These are phyloP conservation scores for Sonneratia caseolaris DNA, from an alignment of 345 rosid genomes.

Conservation along the genomic window DNA sequence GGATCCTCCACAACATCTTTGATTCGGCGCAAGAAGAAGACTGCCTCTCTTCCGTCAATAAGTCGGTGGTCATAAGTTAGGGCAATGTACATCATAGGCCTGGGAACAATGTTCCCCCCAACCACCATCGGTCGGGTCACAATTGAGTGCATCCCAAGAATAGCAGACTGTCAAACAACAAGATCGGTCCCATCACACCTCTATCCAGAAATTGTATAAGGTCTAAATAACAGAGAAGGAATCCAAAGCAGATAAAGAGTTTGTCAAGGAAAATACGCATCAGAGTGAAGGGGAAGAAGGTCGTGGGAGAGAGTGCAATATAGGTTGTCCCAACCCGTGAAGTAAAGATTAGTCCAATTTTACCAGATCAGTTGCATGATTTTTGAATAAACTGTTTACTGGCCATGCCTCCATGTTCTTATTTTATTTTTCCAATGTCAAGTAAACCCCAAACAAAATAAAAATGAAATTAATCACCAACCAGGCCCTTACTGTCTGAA, in stretches of 20 bases:
- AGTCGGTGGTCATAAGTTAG: slow-evolving; percentile 74
- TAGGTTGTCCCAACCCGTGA: background rate
- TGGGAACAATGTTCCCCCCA: slow-evolving; percentile 42
- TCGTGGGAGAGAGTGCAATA: background rate
- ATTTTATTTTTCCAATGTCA: background rate
- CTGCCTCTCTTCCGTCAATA: slow-evolving; percentile 90
- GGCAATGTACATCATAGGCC: slow-evolving; percentile 89
- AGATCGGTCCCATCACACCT: slow-evolving; percentile 17
- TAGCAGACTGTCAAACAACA: slow-evolving; percentile 51
- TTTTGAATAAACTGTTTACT: background rate
- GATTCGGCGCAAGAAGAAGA: slow-evolving; percentile 72
- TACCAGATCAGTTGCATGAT: background rate
- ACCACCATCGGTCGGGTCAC: slow-evolving; percentile 80
- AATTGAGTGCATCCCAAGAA: slow-evolving; percentile 79
- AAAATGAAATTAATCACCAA: background rate
- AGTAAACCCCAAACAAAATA: background rate
- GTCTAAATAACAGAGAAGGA: background rate
- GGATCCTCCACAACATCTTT: slow-evolving; percentile 87
- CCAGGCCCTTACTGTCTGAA: background rate
- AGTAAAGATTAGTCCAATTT: background rate
- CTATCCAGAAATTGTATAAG: background rate
- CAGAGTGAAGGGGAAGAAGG: too few species aligned
- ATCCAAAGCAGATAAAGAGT: too few species aligned
- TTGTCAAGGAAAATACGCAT: too few species aligned
- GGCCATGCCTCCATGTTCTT: background rate